Evolutionary conservation across 129 eudicot genomes (phyloP), one percentile per base, ranked within the genome.

Genomic region (Saposhnikovia divaricata): DNA sequence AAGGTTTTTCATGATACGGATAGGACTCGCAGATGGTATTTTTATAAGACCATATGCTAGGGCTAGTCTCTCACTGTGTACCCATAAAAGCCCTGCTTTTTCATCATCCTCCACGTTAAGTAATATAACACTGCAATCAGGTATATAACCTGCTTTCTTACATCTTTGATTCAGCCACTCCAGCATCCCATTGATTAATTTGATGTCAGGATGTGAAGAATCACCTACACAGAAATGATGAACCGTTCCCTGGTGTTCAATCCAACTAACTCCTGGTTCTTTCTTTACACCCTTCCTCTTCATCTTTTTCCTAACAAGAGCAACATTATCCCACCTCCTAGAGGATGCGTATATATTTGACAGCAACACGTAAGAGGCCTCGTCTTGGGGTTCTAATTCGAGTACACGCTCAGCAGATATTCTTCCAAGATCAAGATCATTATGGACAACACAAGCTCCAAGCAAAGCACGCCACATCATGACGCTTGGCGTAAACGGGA

Each of bases 21-120:
- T 73, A 43, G 77, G 53, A 23, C 77, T 42, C 34, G 53, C 77
- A 43, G 38, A 73, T 43, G 34, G 53, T 43, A 73, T 43, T 27
- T 25, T 73, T 39, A 42, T 43, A 73, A 43, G 77, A 73, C 77
- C 77, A 73, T 40, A 73, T 13, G 77, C 77, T 0, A 73, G 77
- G 77, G 77, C 77, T 73, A 73, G 46, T 73, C 77, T 73, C 53
- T 73, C 77, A n/a, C 77, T 73, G 46, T 73, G 77, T 43, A 73
- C 51, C 77, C 77, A 43, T 27, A 73, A 73, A n/a, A 73, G 53
- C 28, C 77, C 51, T 21, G 77, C 77, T 23, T 73, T 73, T 27
- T 73, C 77, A 23, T 73, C 77, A 43, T 73, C 77, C 6, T 73
- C 77, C 51, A 73, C 77, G 25, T 73, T n/a, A 43, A 73, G 77